A percentile compares a stretch with the other conserved stretches of the same genome.
phyloP scores from a whole-genome alignment of 2,329 filamentous ascomycete species.

The Didymella lethalis region DNA sequence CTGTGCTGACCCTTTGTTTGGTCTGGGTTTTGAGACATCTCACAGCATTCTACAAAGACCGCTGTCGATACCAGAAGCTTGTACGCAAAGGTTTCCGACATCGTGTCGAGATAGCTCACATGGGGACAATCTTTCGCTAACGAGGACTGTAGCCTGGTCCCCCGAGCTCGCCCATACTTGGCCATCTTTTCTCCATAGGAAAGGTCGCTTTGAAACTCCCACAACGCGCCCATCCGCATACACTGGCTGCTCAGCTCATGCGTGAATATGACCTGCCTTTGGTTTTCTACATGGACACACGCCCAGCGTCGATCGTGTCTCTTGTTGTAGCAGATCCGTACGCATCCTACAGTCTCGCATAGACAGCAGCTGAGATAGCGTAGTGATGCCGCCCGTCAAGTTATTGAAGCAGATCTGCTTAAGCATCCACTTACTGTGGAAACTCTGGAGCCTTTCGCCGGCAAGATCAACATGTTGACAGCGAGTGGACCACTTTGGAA shows the following conservation, averaged over 20 bases:
- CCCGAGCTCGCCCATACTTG: conserved; percentile 48
- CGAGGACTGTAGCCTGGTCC: conserved; percentile 42
- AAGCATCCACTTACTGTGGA: not conserved
- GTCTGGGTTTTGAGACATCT: not conserved
- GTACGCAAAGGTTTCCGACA: not conserved
- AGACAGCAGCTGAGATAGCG: not conserved
- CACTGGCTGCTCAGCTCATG: conserved; percentile 12
- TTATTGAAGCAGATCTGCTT: not conserved
- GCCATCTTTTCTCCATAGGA: conserved; percentile 47
- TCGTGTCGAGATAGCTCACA: not conserved
- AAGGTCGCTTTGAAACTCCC: conserved; percentile 47
- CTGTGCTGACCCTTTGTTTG: not conserved
- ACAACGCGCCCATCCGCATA: conserved; percentile 47
- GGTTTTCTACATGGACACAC: conserved; percentile 52
- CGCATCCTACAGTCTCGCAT: not conserved
- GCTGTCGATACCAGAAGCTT: not conserved
- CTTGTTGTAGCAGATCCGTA: conserved; percentile 1
- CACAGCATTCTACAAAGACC: not conserved
- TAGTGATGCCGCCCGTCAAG: conserved; percentile 1
- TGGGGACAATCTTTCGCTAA: not conserved
- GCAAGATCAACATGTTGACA: conserved; percentile 49
- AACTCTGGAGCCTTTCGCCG: conserved; percentile 47
- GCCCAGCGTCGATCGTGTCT: not conserved
- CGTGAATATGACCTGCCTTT: conserved; percentile 48
- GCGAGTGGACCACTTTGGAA: conserved; percentile 54